phyloP scores from a whole-genome alignment of 1,284 basidiomycete species.

The Ustilago curta region DNA sequence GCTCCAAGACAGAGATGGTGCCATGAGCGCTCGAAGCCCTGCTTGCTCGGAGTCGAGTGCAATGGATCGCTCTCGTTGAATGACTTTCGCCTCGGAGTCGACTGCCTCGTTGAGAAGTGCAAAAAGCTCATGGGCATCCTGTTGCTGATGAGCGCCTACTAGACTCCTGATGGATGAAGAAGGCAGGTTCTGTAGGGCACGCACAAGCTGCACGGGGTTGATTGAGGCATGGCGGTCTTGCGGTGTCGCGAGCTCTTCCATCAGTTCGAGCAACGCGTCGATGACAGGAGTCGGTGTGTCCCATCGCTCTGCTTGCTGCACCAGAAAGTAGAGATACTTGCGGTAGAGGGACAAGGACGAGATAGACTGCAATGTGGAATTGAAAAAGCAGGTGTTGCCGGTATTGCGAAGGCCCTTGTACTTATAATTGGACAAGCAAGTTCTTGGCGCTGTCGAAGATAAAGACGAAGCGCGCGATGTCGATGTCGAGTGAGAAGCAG shows the following conservation, averaged over 20 bases:
- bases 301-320: conserved; percentile 54
- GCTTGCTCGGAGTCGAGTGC: conserved; percentile 33
- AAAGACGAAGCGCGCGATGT: conserved; percentile 13
- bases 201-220: conserved; percentile 51
- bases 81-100: conserved; percentile 53
- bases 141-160: conserved; percentile 66
- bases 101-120: conserved; percentile 63
- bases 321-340: conserved; percentile 43
- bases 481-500: conserved; percentile 14
- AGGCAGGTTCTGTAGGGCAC: conserved; percentile 51
- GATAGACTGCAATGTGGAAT: conserved; percentile 64
- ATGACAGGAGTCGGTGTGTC: conserved; percentile 65
- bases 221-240: conserved; percentile 55
- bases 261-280: conserved; percentile 58
- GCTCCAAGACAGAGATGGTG: conserved; percentile 43
- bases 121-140: conserved; percentile 68
- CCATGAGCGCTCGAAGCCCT: conserved; percentile 51
- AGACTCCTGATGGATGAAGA: conserved; percentile 58
- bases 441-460: conserved; percentile 8
- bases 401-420: conserved; percentile 64
- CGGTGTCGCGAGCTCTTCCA: conserved; percentile 45
- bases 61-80: conserved; percentile 26
- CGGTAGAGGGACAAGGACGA: conserved; percentile 46
- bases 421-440: conserved; percentile 22
- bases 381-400: conserved; percentile 68